A percentile compares a stretch with the other conserved stretches of the same genome.
phyloP scores from a whole-genome alignment of 2,329 filamentous ascomycete species.

The Trichoderma hamatum region DNA sequence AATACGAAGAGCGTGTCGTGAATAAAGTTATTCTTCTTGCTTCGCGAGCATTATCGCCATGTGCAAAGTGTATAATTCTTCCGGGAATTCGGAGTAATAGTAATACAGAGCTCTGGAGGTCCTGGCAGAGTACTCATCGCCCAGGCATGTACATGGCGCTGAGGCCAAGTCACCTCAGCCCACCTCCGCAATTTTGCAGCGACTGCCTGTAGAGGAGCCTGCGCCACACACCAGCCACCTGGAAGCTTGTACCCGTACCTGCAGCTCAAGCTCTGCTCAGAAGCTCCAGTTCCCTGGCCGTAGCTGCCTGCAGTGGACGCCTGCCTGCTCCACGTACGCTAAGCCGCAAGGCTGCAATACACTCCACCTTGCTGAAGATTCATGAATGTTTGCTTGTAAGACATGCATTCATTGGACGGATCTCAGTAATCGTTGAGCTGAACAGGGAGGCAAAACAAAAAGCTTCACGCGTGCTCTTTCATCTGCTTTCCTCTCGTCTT shows the following conservation, averaged over 20 bases:
- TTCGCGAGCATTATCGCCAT: not conserved
- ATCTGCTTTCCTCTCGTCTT: too few relatives aligned
- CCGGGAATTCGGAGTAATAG: too few relatives aligned
- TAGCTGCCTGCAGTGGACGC: constrained; percentile 9
- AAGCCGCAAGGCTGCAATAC: constrained; percentile 15
- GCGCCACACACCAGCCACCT: constrained; percentile 15
- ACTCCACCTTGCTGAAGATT: constrained; percentile 11
- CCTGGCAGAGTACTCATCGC: too few relatives aligned
- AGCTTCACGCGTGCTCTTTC: not conserved
- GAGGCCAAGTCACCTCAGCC: not conserved
- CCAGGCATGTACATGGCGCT: not conserved
- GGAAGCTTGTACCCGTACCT: constrained; percentile 6
- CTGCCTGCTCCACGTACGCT: constrained; percentile 20
- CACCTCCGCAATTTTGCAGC: constrained; percentile 5
- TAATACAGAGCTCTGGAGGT: not conserved
- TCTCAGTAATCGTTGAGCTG: not conserved
- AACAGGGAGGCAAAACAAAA: not conserved
- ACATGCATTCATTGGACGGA: not conserved
- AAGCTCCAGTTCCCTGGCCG: not conserved
- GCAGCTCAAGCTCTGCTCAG: constrained; percentile 4
- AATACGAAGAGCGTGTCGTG: not conserved
- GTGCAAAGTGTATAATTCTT: not conserved
- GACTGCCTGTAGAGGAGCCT: not conserved
- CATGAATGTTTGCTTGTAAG: constrained; percentile 18
- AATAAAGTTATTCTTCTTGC: not conserved